Conservation (phyloP, 306 rosid genomes). For the Glycyrrhiza uralensis region DNA sequence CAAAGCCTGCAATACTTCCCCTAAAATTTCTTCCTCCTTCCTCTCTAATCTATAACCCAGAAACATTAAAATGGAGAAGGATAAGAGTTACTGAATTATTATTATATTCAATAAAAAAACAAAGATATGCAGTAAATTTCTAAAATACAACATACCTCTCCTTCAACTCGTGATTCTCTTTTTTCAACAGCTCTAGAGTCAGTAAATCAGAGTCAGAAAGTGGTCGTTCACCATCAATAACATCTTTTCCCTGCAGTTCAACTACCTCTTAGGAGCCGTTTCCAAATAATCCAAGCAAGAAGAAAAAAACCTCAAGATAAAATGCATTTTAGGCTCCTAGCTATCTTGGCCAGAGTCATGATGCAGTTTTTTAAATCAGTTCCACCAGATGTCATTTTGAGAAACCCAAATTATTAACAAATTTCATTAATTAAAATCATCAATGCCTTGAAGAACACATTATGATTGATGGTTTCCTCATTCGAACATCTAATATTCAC, state of each 20-base stretch:
- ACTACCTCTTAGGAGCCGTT: background rate
- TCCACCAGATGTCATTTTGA: background rate
- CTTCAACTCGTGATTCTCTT: conserved; percentile 64
- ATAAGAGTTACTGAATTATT: background rate
- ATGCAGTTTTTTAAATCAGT: background rate
- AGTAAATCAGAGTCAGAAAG: conserved; percentile 25
- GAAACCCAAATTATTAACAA: background rate
- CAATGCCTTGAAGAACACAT: background rate
- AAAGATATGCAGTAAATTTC: background rate
- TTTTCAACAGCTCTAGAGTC: conserved; percentile 45
- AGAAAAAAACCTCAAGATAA: background rate
- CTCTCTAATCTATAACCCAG: conserved; percentile 44
- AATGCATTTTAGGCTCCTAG: background rate
- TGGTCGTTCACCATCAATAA: conserved; percentile 14
- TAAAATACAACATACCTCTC: conserved; percentile 49
- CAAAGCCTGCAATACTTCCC: conserved; percentile 37
- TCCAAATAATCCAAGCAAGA: conserved; percentile 7
- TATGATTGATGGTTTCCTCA: background rate
- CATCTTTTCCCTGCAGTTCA: conserved; percentile 50
- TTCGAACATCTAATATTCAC: too few relatives aligned
- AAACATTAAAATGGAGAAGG: background rate
- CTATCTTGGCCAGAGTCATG: background rate
- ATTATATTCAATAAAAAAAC: background rate
- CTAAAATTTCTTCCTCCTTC: conserved; percentile 32
- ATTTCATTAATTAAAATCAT: background rate